Conservation (phyloP, 2,329 filamentous ascomycete species). For the Microcyclospora tardicrescens region DNA sequence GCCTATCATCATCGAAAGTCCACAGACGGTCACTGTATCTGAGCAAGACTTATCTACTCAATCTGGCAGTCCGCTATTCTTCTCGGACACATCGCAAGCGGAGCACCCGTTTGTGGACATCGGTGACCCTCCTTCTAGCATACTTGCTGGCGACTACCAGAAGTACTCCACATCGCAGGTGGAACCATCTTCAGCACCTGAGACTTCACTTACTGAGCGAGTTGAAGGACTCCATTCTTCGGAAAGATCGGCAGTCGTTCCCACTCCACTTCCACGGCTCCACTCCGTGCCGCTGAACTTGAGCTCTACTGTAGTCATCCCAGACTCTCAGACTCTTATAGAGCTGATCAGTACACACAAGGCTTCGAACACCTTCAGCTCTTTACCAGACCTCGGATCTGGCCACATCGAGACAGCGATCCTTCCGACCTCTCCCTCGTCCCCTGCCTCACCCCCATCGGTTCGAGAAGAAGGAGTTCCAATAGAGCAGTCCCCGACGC, state of each 20-base stretch:
- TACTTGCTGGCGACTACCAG: conserved; percentile 12
- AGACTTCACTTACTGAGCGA: neutral
- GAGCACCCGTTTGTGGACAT: conserved; percentile 4
- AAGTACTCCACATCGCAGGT: conserved; percentile 5
- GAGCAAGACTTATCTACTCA: neutral
- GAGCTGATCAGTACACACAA: too few species aligned
- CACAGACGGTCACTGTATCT: conserved; percentile 2
- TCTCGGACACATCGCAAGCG: neutral
- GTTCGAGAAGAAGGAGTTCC: too few species aligned
- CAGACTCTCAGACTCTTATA: conserved; percentile 6
- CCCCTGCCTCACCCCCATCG: too few species aligned
- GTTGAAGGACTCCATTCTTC: too few species aligned
- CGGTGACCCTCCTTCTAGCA: conserved; percentile 18
- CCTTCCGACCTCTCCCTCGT: too few species aligned
- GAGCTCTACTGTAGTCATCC: conserved; percentile 1
- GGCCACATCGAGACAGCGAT: too few species aligned
- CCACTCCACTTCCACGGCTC: too few species aligned
- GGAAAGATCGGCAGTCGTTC: too few species aligned
- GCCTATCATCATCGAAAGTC: conserved; percentile 16
- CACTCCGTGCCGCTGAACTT: too few species aligned
- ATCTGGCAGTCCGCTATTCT: conserved; percentile 9
- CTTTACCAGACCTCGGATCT: too few species aligned
- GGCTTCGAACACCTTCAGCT: too few species aligned
- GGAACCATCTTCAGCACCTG: neutral
- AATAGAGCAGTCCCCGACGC: too few species aligned